Evolutionary conservation across 768 basidiomycete genomes (phyloP).

Genomic region (Calocybe gangraenosa): DNA sequence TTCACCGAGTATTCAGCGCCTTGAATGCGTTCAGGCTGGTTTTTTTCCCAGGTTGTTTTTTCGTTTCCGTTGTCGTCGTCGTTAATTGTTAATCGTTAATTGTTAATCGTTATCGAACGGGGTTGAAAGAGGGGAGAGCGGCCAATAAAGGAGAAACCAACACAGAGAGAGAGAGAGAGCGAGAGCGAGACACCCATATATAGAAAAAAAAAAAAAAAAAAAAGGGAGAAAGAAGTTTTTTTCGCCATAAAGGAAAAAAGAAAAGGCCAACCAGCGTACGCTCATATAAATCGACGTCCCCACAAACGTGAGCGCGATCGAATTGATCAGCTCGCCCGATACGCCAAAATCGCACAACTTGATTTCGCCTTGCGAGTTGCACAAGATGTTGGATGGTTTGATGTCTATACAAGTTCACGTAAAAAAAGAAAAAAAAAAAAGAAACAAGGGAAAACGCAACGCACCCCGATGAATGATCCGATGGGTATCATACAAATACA

Average conservation of each 20-base stretch:
- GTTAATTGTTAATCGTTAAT: no score
- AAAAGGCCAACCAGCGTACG: constrained; percentile 60
- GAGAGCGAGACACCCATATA: neutral
- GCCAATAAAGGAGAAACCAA: no score
- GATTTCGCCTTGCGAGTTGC: constrained; percentile 91
- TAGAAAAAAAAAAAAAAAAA: neutral
- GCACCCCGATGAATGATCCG: constrained; percentile 97
- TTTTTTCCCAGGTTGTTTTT: no score
- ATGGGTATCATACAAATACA: constrained; percentile 95
- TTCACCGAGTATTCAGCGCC: constrained; percentile 98
- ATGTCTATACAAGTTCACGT: constrained; percentile 59
- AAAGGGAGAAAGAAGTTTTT: constrained; percentile 7
- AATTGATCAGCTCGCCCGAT: constrained; percentile 97
- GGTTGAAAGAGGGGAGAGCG: no score
- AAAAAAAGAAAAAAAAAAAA: neutral
- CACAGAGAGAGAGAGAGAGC: constrained; percentile 6
- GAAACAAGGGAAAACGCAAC: constrained; percentile 20
- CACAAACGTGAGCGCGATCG: constrained; percentile 97
- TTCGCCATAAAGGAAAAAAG: neutral
- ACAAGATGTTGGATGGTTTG: constrained; percentile 97
- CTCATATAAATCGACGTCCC: constrained; percentile 99
- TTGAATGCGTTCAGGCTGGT: constrained; percentile 98
- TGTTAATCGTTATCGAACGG: no score
- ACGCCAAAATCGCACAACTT: constrained; percentile 99
- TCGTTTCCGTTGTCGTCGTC: no score